Evolutionary conservation across 208 protist genomes (phyloP).

Genomic region (Acanthamoeba royreba): DNA sequence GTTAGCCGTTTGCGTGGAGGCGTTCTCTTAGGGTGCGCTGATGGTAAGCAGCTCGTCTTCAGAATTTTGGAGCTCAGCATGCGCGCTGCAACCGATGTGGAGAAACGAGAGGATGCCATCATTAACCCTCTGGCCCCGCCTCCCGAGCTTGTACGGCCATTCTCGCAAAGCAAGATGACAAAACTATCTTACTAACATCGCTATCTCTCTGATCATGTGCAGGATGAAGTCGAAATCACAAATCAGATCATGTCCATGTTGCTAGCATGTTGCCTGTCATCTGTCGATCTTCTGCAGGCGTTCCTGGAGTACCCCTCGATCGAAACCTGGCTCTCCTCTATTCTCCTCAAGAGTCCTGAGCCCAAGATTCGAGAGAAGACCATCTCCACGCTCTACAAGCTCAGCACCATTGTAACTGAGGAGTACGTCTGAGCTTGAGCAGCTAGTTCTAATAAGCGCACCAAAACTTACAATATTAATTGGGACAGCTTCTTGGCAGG

Average conservation of each 20-base stretch:
- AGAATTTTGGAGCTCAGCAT: background rate
- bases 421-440: background rate
- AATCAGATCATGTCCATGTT: background rate
- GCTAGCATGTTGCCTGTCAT: background rate
- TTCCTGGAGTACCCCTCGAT: background rate
- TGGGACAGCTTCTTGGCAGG: background rate
- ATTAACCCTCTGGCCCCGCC: background rate
- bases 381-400: background rate
- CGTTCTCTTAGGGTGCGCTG: background rate
- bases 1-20: background rate
- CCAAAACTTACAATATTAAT: background rate
- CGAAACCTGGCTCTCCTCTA: background rate
- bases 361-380: constrained; percentile 6
- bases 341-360: background rate
- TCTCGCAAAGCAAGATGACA: background rate
- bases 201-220: background rate
- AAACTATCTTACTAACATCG: background rate
- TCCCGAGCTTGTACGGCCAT: background rate
- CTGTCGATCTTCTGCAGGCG: background rate
- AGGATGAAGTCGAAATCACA: background rate
- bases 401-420: background rate
- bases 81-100: background rate
- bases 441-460: background rate
- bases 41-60: background rate
- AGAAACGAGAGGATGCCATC: background rate